phyloP scores from a whole-genome alignment of 768 basidiomycete genomes.

The Tylopilus rubrobrunneus region DNA sequence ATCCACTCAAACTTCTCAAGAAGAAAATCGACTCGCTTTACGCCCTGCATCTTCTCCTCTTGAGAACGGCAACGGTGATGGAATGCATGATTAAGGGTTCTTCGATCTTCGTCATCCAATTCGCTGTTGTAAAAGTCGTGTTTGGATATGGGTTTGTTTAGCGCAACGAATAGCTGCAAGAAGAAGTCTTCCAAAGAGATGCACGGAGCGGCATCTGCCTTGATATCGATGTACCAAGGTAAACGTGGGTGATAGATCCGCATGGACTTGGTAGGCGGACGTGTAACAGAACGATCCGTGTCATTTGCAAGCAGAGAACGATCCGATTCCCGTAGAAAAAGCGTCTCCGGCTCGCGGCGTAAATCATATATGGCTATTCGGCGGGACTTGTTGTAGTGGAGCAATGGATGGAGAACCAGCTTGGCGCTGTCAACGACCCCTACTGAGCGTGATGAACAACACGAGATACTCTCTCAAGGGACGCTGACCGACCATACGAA shows the following conservation, averaged over 20 bases:
- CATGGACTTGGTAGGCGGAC: constrained; percentile 47
- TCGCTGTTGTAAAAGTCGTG: constrained; percentile 60
- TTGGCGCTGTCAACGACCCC: constrained; percentile 25
- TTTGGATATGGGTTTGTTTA: constrained; percentile 43
- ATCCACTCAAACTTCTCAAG: constrained; percentile 48
- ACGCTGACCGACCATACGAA: constrained; percentile 17
- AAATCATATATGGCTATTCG: constrained; percentile 49
- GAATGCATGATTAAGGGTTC: constrained; percentile 43
- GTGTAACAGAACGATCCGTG: constrained; percentile 50
- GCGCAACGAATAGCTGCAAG: constrained; percentile 39
- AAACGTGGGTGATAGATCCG: constrained; percentile 53
- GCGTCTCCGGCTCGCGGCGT: constrained; percentile 36
- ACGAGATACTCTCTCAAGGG: background rate
- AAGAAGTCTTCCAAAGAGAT: constrained; percentile 58
- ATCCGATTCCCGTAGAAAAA: constrained; percentile 44
- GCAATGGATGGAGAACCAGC: constrained; percentile 21
- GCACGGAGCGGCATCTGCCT: constrained; percentile 41
- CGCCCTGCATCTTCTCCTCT: constrained; percentile 38
- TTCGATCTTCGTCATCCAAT: constrained; percentile 43
- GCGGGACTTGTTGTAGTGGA: constrained; percentile 23
- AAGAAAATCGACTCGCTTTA: constrained; percentile 59
- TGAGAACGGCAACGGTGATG: constrained; percentile 39
- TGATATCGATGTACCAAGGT: constrained; percentile 68
- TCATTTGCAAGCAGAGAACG: constrained; percentile 45
- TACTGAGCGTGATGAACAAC: constrained; percentile 4